Evolutionary conservation across 2,329 filamentous ascomycete genomes (phyloP), one percentile per base, ranked within the genome.

Genomic region (Camillea tinctor): DNA sequence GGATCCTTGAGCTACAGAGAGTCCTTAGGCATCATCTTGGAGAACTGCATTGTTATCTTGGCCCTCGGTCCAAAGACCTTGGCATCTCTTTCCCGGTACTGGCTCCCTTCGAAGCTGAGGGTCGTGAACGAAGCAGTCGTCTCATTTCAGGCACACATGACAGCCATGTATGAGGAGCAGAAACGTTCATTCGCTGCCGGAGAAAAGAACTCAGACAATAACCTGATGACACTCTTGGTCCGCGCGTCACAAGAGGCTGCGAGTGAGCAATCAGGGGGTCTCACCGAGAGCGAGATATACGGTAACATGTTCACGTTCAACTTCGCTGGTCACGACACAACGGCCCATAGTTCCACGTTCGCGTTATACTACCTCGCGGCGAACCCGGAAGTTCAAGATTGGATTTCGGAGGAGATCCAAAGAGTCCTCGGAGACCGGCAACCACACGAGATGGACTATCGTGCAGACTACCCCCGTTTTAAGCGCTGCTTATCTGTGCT

Each of bases 401-500:
- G 49, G 49, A n/a, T 50, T 52, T 13, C 55, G 48, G 6, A 57
- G 61, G n/a, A 53, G 63, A 19, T 81, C 5, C 40, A 60, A 1
- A 36, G 63, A 26, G 61, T 64, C 20, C 26, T 61, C 3, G 60
- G 60, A 3, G 54, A 55, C 9, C 58, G 61, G 11, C 19, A 40
- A 13, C 54, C 52, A 0, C n/a, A 48, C 20, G 58, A 62, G 30
- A 65, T 54, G 60, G 50, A 63, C 19, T 65, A 64, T 36, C 23
- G 59, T 55, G 51, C 67, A 1, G 57, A 74, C 8, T 81, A 77
- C 57, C 77, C 79, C 0, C 75, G 72, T 19, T 66, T 82, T 0
- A 74, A 74, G 50, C 71, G 78, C n/a, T 79, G 76, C 50, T 57
- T 77, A 2, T 71, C 77, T 1, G 64, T 77, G 24, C 9, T 26